A percentile compares a stretch with the other conserved stretches of the same genome.
These are phyloP conservation scores for Sporothrix curviconia DNA, from an alignment of 2,329 filamentous ascomycete species.

Conservation along the genomic window DNA sequence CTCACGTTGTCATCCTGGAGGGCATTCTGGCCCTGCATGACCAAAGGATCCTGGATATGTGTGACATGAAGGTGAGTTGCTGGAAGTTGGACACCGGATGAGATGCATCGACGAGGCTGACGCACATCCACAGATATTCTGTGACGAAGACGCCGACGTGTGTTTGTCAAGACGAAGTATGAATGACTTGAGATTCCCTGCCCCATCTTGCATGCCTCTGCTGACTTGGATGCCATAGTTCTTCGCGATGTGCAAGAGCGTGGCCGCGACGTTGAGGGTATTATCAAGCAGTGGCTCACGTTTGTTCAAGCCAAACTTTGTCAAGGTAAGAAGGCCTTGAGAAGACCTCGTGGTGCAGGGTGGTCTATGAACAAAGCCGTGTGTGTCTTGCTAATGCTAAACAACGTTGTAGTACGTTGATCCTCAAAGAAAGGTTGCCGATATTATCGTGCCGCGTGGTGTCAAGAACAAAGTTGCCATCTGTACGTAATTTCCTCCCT, in stretches of 20 bases:
- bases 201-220: not conserved
- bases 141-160: constrained; percentile 90
- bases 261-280: constrained; percentile 85
- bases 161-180: constrained; percentile 82
- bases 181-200: constrained; percentile 24
- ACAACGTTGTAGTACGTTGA: constrained; percentile 60
- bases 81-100: no score
- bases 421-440: constrained; percentile 83
- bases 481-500: constrained; percentile 37
- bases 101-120: no score
- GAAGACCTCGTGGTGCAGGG: no score
- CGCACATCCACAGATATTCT: constrained; percentile 63
- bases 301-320: constrained; percentile 95
- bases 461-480: constrained; percentile 94
- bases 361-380: no score
- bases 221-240: no score
- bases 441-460: constrained; percentile 90
- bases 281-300: constrained; percentile 97
- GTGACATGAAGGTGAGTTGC: constrained; percentile 73
- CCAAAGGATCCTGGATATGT: constrained; percentile 70
- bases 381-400: not conserved
- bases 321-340: constrained; percentile 61
- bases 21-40: constrained; percentile 95
- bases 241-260: constrained; percentile 83
- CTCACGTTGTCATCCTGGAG: constrained; percentile 90